phyloP scores from a whole-genome alignment of 495 filamentous ascomycete species.

The Bacidia gigantensis region DNA sequence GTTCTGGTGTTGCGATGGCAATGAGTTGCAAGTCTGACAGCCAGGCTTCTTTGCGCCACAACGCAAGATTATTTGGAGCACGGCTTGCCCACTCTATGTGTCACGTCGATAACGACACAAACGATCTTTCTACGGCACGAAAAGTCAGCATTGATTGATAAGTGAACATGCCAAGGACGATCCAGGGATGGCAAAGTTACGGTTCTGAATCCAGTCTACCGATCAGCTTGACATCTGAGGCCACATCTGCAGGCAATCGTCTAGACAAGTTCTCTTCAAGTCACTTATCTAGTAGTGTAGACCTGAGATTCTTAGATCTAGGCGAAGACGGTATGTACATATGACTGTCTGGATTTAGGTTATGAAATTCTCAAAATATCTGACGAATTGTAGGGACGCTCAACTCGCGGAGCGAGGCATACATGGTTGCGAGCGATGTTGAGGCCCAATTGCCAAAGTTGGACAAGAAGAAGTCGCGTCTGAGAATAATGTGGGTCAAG shows the following conservation, averaged over 20 bases:
- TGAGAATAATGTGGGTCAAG: not conserved
- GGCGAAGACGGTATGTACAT: not conserved
- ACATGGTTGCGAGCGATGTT: conserved; percentile 1
- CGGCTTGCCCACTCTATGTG: not conserved
- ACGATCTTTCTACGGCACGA: not conserved
- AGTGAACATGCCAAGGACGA: not conserved
- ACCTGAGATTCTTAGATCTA: conserved; percentile 6
- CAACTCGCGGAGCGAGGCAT: not conserved
- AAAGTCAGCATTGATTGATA: too few relatives aligned
- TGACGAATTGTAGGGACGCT: not conserved
- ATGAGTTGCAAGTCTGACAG: not conserved
- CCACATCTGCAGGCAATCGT: not conserved
- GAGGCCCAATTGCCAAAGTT: conserved; percentile 1
- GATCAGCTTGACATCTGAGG: conserved; percentile 1
- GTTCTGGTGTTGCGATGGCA: not conserved
- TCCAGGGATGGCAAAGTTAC: conserved; percentile 1
- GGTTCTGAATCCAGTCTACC: not conserved
- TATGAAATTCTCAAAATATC: not conserved
- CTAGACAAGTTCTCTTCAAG: not conserved
- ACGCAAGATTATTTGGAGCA: not conserved
- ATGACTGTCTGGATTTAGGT: not conserved
- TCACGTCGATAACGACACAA: not conserved
- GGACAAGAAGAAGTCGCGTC: not conserved
- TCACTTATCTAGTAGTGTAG: not conserved
- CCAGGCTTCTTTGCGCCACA: not conserved